A percentile compares a stretch with the other conserved stretches of the same genome.
These are phyloP conservation scores for Triangularia verruculosa DNA, from an alignment of 2,329 filamentous ascomycete species.

Conservation along the genomic window DNA sequence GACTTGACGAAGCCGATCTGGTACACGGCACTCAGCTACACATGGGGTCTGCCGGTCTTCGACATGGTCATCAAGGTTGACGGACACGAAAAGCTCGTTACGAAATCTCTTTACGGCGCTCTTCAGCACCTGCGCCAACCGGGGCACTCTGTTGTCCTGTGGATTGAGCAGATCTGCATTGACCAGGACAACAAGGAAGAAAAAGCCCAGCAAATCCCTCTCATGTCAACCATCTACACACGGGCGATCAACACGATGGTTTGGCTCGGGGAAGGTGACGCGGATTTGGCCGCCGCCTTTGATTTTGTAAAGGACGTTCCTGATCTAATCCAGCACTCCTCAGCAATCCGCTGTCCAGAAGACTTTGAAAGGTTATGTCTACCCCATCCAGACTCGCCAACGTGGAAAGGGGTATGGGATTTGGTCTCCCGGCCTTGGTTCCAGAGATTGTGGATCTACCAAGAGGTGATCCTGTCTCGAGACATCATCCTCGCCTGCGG, in stretches of 20 bases:
- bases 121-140: background rate
- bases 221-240: constrained; percentile 19
- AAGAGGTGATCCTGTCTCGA: background rate
- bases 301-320: background rate
- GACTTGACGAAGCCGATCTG: background rate
- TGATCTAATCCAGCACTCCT: background rate
- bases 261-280: constrained; percentile 17
- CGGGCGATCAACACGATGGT: constrained; percentile 14
- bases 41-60: background rate
- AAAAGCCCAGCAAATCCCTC: constrained; percentile 9
- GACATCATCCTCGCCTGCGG: background rate
- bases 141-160: background rate
- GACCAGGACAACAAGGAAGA: constrained; percentile 16
- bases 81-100: background rate
- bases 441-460: background rate
- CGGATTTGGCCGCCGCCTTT: background rate
- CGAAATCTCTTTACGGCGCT: background rate
- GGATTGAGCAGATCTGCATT: constrained; percentile 35
- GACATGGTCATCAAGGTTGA: background rate
- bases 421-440: background rate
- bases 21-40: background rate
- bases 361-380: background rate
- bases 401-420: background rate
- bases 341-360: background rate
- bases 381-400: background rate